These are phyloP conservation scores for Aureobasidium sp. DNA, from an alignment of 2,329 filamentous ascomycete species.

Conservation along the genomic window DNA sequence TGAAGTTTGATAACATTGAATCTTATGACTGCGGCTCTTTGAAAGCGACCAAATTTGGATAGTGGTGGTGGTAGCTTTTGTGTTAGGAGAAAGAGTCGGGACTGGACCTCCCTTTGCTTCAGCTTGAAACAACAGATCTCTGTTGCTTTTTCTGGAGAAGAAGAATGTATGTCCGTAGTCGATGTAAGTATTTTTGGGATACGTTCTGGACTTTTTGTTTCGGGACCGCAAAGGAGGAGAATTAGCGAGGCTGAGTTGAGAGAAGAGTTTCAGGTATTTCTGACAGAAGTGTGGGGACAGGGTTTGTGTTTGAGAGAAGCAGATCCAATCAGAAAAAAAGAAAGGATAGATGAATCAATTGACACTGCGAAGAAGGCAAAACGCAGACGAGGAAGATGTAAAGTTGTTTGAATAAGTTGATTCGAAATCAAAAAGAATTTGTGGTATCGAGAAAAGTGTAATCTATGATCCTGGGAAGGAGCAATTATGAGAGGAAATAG, in stretches of 20 bases:
- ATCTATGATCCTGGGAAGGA: neutral
- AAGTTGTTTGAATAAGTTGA: neutral
- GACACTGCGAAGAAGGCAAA: neutral
- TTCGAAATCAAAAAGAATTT: neutral
- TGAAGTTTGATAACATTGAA: neutral
- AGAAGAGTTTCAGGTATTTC: neutral
- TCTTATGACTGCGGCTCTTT: neutral
- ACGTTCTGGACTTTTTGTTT: neutral
- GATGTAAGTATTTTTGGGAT: neutral
- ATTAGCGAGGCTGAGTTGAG: neutral
- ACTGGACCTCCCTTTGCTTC: neutral
- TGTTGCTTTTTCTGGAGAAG: neutral
- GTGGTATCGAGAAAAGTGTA: constrained; percentile 1
- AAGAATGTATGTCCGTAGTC: neutral
- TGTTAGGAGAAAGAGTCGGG: neutral
- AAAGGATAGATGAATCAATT: neutral
- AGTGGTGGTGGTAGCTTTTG: neutral
- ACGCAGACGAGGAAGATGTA: too few relatives aligned
- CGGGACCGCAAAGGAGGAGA: neutral
- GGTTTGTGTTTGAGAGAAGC: neutral
- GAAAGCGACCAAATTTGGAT: neutral
- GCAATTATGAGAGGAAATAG: neutral
- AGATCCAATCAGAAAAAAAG: neutral
- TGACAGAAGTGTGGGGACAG: neutral
- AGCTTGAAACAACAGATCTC: neutral